These are phyloP conservation scores for Aegilops speltoides DNA, from an alignment of 176 grass and related monocot genomes.

Conservation along the genomic window DNA sequence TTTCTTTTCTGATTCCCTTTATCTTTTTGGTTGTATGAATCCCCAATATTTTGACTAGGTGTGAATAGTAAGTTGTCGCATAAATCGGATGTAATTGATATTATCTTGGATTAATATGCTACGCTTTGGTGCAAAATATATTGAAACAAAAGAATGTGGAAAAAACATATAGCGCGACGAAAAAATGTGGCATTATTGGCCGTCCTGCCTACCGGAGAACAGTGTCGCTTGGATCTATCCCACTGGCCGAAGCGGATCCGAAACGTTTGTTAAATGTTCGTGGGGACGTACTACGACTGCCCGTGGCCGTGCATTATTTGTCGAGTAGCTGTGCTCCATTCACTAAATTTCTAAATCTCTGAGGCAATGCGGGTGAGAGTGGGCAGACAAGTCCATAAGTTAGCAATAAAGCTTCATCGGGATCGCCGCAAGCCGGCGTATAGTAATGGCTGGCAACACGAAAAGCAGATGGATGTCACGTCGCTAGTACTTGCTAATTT, in stretches of 20 bases:
- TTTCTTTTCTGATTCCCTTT: neutral
- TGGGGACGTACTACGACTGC: conserved; percentile 3
- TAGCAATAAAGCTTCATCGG: conserved; percentile 23
- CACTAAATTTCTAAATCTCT: neutral
- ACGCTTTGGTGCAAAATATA: neutral
- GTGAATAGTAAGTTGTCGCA: neutral
- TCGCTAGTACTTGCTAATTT: too few relatives aligned
- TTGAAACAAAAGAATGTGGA: neutral
- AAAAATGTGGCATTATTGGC: neutral
- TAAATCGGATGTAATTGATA: neutral
- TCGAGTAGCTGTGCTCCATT: conserved; percentile 22
- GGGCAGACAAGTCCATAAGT: conserved; percentile 40
- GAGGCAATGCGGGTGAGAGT: neutral
- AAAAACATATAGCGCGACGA: neutral
- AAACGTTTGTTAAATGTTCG: conserved; percentile 6
- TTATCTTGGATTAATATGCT: neutral
- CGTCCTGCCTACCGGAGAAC: neutral
- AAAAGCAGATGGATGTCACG: too few relatives aligned
- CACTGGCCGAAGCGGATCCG: neutral
- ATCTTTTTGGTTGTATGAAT: neutral
- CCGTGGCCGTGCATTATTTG: conserved; percentile 1
- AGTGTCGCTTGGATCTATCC: neutral
- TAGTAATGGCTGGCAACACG: neutral
- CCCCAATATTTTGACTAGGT: too few relatives aligned
- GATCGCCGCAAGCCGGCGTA: neutral